Conservation (phyloP, 164 flowering plant species). For the Paratinospora sagittata region DNA sequence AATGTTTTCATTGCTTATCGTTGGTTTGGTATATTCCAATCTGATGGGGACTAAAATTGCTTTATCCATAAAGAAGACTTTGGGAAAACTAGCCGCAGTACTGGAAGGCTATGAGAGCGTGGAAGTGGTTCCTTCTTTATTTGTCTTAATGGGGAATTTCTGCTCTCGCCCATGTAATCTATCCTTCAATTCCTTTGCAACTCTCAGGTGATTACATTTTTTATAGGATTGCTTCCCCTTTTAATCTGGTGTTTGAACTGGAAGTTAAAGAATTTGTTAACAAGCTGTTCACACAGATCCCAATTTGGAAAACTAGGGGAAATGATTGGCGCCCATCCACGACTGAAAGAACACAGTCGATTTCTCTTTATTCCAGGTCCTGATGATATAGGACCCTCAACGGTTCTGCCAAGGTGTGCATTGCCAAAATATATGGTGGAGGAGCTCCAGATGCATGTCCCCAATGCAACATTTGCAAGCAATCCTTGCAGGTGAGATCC, state of each 20-base stretch:
- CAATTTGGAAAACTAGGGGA: slow-evolving; percentile 86
- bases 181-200: slow-evolving; percentile 65
- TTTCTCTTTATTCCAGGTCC: slow-evolving; percentile 97
- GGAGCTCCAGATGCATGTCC: slow-evolving; percentile 66
- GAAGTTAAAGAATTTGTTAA: not conserved
- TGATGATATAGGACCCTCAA: slow-evolving; percentile 93
- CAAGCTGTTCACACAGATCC: slow-evolving; percentile 37
- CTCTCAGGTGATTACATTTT: slow-evolving; percentile 57
- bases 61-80: slow-evolving; percentile 59
- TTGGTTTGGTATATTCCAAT: slow-evolving; percentile 8
- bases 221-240: not conserved
- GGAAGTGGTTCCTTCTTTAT: slow-evolving; percentile 90
- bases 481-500: slow-evolving; percentile 83
- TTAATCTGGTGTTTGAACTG: not conserved
- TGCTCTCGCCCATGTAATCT: slow-evolving; percentile 91
- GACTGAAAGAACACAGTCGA: slow-evolving; percentile 60
- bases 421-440: slow-evolving; percentile 74
- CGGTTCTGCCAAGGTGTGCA: slow-evolving; percentile 68
- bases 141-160: slow-evolving; percentile 96
- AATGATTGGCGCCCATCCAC: slow-evolving; percentile 68
- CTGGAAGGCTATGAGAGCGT: slow-evolving; percentile 76
- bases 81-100: slow-evolving; percentile 71
- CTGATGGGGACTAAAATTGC: slow-evolving; percentile 5
- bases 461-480: slow-evolving; percentile 71
- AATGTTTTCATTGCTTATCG: not conserved